Evolutionary conservation across 2,329 filamentous ascomycete genomes (phyloP), one percentile per base, ranked within the genome.

Genomic region (Exophiala dermatitidis): DNA sequence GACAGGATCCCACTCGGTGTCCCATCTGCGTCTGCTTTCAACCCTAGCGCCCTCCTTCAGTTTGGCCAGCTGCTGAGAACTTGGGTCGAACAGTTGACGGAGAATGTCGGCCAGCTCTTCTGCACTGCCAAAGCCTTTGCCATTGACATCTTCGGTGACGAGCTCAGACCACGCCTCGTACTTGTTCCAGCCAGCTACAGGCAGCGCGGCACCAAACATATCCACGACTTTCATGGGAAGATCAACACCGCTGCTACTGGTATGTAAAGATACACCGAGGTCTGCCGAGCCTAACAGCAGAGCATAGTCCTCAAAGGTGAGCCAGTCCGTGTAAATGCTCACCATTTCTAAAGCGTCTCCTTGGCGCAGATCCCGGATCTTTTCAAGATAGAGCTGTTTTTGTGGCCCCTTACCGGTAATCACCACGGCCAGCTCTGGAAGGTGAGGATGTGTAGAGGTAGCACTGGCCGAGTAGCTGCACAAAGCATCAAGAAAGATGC

Each of bases 151-250:
- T 64, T 97, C 90, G 48, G 80, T 85, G 29, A 98, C 87, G n/a
- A 98, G 74, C 72, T 98, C 93, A 2, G 81, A 76, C 77, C 95
- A 95, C 58, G 90, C 91, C 66, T 90, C 84, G 65, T 95, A 98
- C 1, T 80, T 79, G 29, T 81, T 81, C 77, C 93, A 97, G 3
- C 90, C 91, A 0, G 85, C 84, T 0, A 98, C 93, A 0, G 93
- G 93, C 30, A 98, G 74, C 0, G 91, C 93, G 0, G 90, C 86
- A 2, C 93, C 93, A 68, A 98, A 97, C 90, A 98, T 96, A 68
- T 98, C 93, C 9, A 98, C 90, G 1, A 98, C 90, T 72, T 98
- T 98, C 93, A 98, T 98, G 0, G 93, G 93, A 19, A 98, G 75
- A 69, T 98, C 93, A 0, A 98, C 90, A 1, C 93, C 93, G 2